A percentile compares a stretch with the other conserved stretches of the same genome.
These are phyloP conservation scores for Herpomyces periplanetae DNA, from an alignment of 2,329 filamentous ascomycete species.

Conservation along the genomic window DNA sequence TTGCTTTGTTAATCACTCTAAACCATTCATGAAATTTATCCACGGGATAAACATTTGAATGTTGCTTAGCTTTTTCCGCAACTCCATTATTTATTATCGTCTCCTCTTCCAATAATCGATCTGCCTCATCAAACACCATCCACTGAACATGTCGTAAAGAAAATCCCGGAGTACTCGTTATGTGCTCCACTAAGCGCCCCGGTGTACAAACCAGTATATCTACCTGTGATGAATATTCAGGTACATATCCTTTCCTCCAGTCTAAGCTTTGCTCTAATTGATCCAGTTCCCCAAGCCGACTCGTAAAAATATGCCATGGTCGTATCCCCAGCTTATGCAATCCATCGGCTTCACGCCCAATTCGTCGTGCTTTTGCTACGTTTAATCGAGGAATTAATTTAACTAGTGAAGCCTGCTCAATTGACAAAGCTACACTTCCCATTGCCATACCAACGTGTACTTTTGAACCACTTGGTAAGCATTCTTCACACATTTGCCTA, in stretches of 20 bases:
- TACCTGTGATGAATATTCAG: slow-evolving; percentile 24
- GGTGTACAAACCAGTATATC: slow-evolving; percentile 74
- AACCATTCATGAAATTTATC: slow-evolving; percentile 21
- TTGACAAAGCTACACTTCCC: slow-evolving; percentile 31
- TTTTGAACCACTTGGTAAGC: slow-evolving; percentile 24
- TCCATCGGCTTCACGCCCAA: neutral
- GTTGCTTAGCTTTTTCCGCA: too few relatives aligned
- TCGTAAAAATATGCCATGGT: too few relatives aligned
- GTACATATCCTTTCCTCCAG: slow-evolving; percentile 19
- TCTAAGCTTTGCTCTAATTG: slow-evolving; percentile 7
- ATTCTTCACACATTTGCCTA: slow-evolving; percentile 32
- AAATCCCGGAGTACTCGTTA: slow-evolving; percentile 48
- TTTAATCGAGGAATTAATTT: too few relatives aligned
- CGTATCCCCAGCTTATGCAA: too few relatives aligned
- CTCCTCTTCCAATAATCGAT: slow-evolving; percentile 61
- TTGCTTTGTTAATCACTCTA: slow-evolving; percentile 6
- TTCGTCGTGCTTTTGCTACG: slow-evolving; percentile 13
- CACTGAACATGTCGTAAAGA: slow-evolving; percentile 36
- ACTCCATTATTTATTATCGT: too few relatives aligned
- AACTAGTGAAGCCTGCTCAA: slow-evolving; percentile 20
- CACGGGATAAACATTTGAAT: slow-evolving; percentile 75
- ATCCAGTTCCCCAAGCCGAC: slow-evolving; percentile 11
- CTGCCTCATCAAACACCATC: slow-evolving; percentile 74
- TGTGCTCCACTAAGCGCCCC: slow-evolving; percentile 60
- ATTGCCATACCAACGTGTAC: slow-evolving; percentile 45